Evolutionary conservation across 768 basidiomycete genomes (phyloP).

Genomic region (Kwoniella sp.): DNA sequence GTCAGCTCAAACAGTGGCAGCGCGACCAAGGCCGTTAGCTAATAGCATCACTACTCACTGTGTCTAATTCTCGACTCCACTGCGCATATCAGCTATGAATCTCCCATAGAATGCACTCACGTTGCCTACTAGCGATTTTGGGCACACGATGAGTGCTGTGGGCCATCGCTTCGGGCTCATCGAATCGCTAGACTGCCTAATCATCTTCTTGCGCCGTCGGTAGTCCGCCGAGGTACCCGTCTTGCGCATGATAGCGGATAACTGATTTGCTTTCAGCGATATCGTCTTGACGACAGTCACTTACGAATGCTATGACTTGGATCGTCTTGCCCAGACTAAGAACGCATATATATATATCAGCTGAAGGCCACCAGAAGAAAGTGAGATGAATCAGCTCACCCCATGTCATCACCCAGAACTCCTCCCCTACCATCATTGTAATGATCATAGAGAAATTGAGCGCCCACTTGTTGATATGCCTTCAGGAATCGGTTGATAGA

Average conservation of each 20-base stretch:
- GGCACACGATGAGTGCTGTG: constrained; percentile 72
- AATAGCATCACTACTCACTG: constrained; percentile 64
- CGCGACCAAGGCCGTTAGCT: no score
- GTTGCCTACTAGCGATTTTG: constrained; percentile 77
- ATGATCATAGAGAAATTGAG: constrained; percentile 74
- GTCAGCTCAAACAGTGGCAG: no score
- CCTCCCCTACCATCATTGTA: constrained; percentile 73
- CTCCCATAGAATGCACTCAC: constrained; percentile 28
- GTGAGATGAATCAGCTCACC: constrained; percentile 61
- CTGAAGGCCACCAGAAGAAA: constrained; percentile 20
- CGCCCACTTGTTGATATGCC: constrained; percentile 85
- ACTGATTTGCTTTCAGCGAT: constrained; percentile 62
- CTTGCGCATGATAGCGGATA: constrained; percentile 91
- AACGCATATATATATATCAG: not conserved
- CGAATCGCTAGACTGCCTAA: constrained; percentile 59
- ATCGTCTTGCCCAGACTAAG: constrained; percentile 78
- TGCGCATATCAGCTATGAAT: constrained; percentile 12
- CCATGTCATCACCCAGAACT: constrained; percentile 95
- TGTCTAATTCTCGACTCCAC: constrained; percentile 86
- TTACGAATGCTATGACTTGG: constrained; percentile 61
- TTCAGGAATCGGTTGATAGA: constrained; percentile 81
- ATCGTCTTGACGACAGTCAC: not conserved
- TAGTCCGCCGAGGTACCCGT: constrained; percentile 66
- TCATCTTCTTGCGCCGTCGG: constrained; percentile 67
- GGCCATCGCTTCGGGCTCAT: constrained; percentile 43